phyloP scores from a whole-genome alignment of 768 basidiomycete genomes.

The Trametes cubensis region DNA sequence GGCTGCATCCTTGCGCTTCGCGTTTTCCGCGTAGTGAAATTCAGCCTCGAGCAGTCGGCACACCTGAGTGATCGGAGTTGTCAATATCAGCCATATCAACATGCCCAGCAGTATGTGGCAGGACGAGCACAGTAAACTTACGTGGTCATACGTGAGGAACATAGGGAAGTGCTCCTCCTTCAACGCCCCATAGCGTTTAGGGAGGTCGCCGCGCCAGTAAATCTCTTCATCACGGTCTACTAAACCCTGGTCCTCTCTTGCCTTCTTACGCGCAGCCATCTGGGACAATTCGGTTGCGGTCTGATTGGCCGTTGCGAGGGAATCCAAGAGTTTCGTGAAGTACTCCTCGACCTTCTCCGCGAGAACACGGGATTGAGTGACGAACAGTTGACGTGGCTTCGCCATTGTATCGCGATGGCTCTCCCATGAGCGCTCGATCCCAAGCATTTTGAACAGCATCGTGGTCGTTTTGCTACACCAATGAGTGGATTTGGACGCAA shows the following conservation, averaged over 20 bases:
- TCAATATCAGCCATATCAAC: background rate
- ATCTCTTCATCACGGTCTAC: slow-evolving; percentile 48
- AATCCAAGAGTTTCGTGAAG: slow-evolving; percentile 48
- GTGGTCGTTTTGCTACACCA: slow-evolving; percentile 68
- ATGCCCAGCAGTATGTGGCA: background rate
- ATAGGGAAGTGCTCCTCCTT: slow-evolving; percentile 66
- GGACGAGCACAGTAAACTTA: slow-evolving; percentile 28
- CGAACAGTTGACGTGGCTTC: slow-evolving; percentile 66
- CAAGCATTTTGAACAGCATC: slow-evolving; percentile 76
- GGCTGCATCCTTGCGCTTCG: background rate
- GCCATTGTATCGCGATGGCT: slow-evolving; percentile 37
- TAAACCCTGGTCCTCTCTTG: slow-evolving; percentile 7
- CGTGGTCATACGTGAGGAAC: slow-evolving; percentile 68
- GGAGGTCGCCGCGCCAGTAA: slow-evolving; percentile 47
- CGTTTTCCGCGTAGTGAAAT: slow-evolving; percentile 21
- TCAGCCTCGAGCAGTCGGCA: slow-evolving; percentile 54
- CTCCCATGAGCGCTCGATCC: slow-evolving; percentile 60
- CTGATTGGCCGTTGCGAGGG: slow-evolving; percentile 42
- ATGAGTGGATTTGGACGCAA: no score
- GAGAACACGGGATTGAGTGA: slow-evolving; percentile 68
- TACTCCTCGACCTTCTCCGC: slow-evolving; percentile 74
- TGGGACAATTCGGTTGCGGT: slow-evolving; percentile 42
- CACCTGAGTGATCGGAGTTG: slow-evolving; percentile 38
- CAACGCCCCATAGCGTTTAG: slow-evolving; percentile 56
- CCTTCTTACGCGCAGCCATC: slow-evolving; percentile 24